Evolutionary conservation across 2,329 filamentous ascomycete genomes (phyloP).

Genomic region (Trichoderma sp.): DNA sequence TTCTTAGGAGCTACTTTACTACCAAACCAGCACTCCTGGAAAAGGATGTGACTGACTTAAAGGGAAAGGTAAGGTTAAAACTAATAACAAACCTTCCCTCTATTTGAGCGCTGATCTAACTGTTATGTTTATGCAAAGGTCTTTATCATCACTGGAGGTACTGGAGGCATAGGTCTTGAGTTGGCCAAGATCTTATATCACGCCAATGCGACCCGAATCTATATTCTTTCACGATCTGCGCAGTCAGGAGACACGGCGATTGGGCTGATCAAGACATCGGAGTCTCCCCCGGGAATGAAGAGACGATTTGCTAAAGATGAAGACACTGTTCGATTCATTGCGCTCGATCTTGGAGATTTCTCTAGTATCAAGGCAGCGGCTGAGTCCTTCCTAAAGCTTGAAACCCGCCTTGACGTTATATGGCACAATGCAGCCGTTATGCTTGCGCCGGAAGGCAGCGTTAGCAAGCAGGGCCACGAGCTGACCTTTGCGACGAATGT

Average conservation of each 20-base stretch:
- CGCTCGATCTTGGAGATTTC: neutral
- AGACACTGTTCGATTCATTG: neutral
- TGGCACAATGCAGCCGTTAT: conserved; percentile 1
- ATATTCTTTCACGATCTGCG: neutral
- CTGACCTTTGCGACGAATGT: neutral
- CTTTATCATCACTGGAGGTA: neutral
- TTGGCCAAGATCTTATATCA: neutral
- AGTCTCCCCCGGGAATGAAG: neutral
- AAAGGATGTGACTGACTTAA: neutral
- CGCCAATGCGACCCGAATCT: neutral
- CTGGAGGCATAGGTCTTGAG: neutral
- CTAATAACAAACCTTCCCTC: neutral
- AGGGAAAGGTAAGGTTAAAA: neutral
- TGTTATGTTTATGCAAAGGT: neutral
- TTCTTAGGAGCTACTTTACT: neutral
- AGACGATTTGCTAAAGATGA: neutral
- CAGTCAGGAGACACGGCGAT: neutral
- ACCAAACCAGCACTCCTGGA: neutral
- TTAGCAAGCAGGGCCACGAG: neutral
- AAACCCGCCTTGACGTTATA: neutral
- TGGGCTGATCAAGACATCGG: neutral
- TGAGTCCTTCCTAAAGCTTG: neutral
- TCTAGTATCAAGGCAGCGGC: neutral
- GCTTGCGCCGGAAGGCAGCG: neutral
- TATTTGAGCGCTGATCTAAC: too few species aligned